Evolutionary conservation across 2,329 filamentous ascomycete species (phyloP).

Genomic region (Proliferodiscus dingleyae): DNA sequence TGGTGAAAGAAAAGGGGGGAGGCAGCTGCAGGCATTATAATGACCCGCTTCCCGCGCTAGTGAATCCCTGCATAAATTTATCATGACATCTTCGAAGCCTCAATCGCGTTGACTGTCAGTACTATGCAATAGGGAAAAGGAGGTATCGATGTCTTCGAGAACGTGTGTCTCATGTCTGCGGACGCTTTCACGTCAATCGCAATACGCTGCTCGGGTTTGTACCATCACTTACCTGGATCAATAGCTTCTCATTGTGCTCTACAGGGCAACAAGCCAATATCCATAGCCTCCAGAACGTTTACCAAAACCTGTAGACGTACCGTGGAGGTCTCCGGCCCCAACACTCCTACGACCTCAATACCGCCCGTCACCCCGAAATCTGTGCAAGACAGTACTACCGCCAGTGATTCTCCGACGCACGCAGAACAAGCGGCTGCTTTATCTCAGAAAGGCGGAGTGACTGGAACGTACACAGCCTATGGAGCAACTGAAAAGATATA

Average conservation of each 20-base stretch:
- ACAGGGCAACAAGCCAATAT: slow-evolving; percentile 9
- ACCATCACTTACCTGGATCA: neutral
- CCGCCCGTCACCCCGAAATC: slow-evolving; percentile 14
- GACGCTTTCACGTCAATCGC: slow-evolving; percentile 20
- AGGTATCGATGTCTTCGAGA: slow-evolving; percentile 22
- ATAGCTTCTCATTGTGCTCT: slow-evolving; percentile 7
- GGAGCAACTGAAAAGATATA: slow-evolving; percentile 69
- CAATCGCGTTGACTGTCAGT: too few relatives aligned
- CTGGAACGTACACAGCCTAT: slow-evolving; percentile 73
- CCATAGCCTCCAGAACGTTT: slow-evolving; percentile 19
- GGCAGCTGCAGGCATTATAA: too few relatives aligned
- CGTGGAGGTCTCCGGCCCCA: slow-evolving; percentile 15
- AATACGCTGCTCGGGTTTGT: slow-evolving; percentile 16
- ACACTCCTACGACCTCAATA: slow-evolving; percentile 16
- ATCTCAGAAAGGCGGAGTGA: slow-evolving; percentile 27
- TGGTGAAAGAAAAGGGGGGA: too few relatives aligned
- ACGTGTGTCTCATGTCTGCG: slow-evolving; percentile 28
- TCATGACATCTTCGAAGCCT: too few relatives aligned
- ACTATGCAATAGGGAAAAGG: too few relatives aligned
- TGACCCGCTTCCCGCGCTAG: too few relatives aligned
- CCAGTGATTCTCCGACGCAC: slow-evolving; percentile 1
- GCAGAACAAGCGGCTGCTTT: slow-evolving; percentile 25
- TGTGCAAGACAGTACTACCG: slow-evolving; percentile 5
- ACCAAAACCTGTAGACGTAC: slow-evolving; percentile 24
- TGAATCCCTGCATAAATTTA: too few relatives aligned